Conservation (phyloP, 345 rosid genomes). For the Populus ilicifolia region DNA sequence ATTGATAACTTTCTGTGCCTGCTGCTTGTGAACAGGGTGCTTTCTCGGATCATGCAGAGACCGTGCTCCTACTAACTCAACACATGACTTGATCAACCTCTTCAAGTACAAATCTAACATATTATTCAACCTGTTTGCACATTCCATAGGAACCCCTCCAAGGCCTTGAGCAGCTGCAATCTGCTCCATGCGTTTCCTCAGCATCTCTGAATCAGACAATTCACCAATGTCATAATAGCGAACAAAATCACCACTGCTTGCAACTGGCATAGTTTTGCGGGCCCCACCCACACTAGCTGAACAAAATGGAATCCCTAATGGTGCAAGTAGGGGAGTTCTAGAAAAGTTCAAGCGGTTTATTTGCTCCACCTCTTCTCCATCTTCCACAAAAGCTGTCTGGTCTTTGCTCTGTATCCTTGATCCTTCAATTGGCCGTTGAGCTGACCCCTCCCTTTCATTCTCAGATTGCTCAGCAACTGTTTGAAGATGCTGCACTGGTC, state of each 20-base stretch:
- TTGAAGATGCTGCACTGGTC: slow-evolving; percentile 50
- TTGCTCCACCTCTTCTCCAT: slow-evolving; percentile 54
- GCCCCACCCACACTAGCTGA: slow-evolving; percentile 65
- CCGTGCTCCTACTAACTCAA: slow-evolving; percentile 58
- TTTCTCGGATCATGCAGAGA: slow-evolving; percentile 39
- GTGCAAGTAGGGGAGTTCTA: slow-evolving; percentile 57
- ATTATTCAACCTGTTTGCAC: slow-evolving; percentile 63
- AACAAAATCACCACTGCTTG: slow-evolving; percentile 34
- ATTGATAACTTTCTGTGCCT: slow-evolving; percentile 45
- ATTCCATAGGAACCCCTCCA: slow-evolving; percentile 76
- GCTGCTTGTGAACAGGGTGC: slow-evolving; percentile 53
- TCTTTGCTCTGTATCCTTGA: slow-evolving; percentile 35
- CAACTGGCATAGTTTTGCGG: slow-evolving; percentile 44
- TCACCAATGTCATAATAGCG: slow-evolving; percentile 65
- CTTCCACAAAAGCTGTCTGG: slow-evolving; percentile 40
- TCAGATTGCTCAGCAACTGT: slow-evolving; percentile 47
- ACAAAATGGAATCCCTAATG: slow-evolving; percentile 73
- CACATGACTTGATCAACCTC: slow-evolving; percentile 68
- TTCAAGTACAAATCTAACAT: slow-evolving; percentile 78
- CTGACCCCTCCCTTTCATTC: slow-evolving; percentile 44
- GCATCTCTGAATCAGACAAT: slow-evolving; percentile 55
- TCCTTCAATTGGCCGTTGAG: slow-evolving; percentile 38
- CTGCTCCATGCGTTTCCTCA: slow-evolving; percentile 78
- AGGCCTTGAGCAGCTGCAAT: slow-evolving; percentile 73
- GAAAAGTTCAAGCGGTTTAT: slow-evolving; percentile 35